phyloP scores from a whole-genome alignment of 2,329 filamentous ascomycete genomes.

The Geosmithia flava region DNA sequence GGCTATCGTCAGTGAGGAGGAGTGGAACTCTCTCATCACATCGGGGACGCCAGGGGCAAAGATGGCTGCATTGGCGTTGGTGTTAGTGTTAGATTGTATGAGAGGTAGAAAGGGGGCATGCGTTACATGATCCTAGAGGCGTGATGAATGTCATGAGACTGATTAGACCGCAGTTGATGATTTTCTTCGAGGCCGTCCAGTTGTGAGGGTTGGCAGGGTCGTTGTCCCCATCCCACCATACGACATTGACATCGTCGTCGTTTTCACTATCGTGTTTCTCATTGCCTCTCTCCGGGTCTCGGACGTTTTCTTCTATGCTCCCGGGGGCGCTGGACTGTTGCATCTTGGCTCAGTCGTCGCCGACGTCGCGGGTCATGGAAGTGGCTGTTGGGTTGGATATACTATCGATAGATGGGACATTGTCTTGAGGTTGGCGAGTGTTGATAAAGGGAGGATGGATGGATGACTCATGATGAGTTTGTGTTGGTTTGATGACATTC shows the following conservation, averaged over 20 bases:
- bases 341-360: too few relatives aligned
- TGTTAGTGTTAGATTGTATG: slow-evolving; percentile 18
- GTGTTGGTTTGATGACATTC: too few relatives aligned
- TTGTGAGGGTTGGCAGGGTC: slow-evolving; percentile 53
- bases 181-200: slow-evolving; percentile 40
- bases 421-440: too few relatives aligned
- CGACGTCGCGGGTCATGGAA: too few relatives aligned
- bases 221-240: slow-evolving; percentile 47
- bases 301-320: too few relatives aligned
- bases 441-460: too few relatives aligned
- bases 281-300: too few relatives aligned
- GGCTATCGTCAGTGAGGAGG: slow-evolving; percentile 34
- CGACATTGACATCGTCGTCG: slow-evolving; percentile 9
- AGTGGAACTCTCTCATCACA: slow-evolving; percentile 49
- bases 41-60: slow-evolving; percentile 55
- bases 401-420: too few relatives aligned
- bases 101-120: slow-evolving; percentile 42
- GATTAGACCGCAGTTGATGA: slow-evolving; percentile 15
- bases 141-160: slow-evolving; percentile 24
- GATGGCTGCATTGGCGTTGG: slow-evolving; percentile 42
- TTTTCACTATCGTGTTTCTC: too few relatives aligned
- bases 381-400: too few relatives aligned
- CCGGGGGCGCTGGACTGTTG: too few relatives aligned
- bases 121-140: slow-evolving; percentile 23
- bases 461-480: too few relatives aligned